These are phyloP conservation scores for Inga leiocalycina DNA, from an alignment of 306 rosid genomes.

Conservation along the genomic window DNA sequence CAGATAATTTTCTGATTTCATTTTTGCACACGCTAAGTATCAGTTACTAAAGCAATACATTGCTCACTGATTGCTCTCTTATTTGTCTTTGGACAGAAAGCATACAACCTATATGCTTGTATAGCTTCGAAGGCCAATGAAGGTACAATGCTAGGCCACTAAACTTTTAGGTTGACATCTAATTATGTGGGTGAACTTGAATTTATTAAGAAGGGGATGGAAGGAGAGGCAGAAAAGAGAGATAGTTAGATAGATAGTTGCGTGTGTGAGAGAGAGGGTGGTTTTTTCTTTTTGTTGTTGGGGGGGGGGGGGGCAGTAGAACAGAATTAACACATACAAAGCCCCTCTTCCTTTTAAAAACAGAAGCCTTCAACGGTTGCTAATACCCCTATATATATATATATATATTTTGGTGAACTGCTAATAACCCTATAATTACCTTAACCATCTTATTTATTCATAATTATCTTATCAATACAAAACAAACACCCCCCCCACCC, in stretches of 20 bases:
- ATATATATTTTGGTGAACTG: too few species aligned
- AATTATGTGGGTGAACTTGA: conserved; percentile 24
- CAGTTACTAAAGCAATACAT: conserved; percentile 27
- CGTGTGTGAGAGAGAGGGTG: background rate
- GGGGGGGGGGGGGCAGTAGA: too few species aligned
- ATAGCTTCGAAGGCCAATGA: conserved; percentile 27
- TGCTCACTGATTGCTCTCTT: conserved; percentile 20
- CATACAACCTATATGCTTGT: conserved; percentile 19
- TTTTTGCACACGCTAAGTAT: background rate
- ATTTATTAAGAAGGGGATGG: background rate
- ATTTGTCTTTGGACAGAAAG: conserved; percentile 40
- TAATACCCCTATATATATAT: too few species aligned
- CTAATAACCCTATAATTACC: background rate
- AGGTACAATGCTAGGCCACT: conserved; percentile 32
- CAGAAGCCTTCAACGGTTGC: background rate
- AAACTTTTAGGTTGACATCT: conserved; percentile 8
- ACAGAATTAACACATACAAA: too few species aligned
- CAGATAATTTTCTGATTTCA: conserved; percentile 22
- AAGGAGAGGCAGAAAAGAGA: background rate
- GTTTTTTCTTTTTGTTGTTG: too few species aligned
- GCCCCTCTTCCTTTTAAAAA: background rate
- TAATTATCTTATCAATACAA: background rate
- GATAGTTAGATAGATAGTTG: background rate
- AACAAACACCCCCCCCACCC: too few species aligned
- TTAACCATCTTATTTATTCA: background rate